These are phyloP conservation scores for Fusarium odoratissimum DNA, from an alignment of 2,329 filamentous ascomycete species.

Conservation along the genomic window DNA sequence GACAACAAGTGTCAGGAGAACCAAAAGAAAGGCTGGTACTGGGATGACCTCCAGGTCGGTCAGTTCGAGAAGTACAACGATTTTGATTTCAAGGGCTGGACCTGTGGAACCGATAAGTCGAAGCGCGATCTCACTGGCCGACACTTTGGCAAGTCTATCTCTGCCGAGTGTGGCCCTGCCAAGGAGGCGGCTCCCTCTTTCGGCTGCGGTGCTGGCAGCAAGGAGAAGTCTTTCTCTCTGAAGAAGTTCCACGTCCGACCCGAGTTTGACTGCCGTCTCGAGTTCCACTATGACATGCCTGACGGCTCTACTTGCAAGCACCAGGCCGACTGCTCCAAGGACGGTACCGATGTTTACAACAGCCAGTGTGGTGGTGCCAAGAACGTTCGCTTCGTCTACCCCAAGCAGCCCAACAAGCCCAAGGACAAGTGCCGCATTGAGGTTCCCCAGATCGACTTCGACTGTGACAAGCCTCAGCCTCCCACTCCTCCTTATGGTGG, in stretches of 20 bases:
- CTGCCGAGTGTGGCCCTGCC: conserved; percentile 62
- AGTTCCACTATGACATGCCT: conserved; percentile 89
- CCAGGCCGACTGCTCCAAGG: conserved; percentile 72
- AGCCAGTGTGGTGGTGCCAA: conserved; percentile 92
- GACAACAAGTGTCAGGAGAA: conserved; percentile 81
- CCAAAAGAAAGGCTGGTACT: conserved; percentile 79
- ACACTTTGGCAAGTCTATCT: conserved; percentile 69
- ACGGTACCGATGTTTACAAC: conserved; percentile 80
- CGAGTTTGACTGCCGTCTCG: conserved; percentile 80
- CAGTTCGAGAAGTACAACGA: conserved; percentile 74
- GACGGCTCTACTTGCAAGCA: conserved; percentile 87
- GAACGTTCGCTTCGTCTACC: conserved; percentile 78
- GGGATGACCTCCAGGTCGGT: conserved; percentile 71
- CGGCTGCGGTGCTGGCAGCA: conserved; percentile 51
- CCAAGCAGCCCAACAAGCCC: conserved; percentile 63
- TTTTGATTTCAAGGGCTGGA: conserved; percentile 80
- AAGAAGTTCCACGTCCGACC: conserved; percentile 77
- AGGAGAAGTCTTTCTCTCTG: conserved; percentile 74
- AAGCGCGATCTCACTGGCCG: conserved; percentile 70
- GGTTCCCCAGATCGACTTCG: conserved; percentile 79
- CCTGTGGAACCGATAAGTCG: conserved; percentile 68
- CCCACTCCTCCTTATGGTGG: conserved; percentile 20
- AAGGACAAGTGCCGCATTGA: conserved; percentile 75
- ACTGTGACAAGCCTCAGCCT: conserved; percentile 64
- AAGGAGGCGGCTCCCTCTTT: conserved; percentile 68